Evolutionary conservation across 768 basidiomycete genomes (phyloP), one percentile per base, ranked within the genome.

Genomic region (Clitopilus passeckerianus): DNA sequence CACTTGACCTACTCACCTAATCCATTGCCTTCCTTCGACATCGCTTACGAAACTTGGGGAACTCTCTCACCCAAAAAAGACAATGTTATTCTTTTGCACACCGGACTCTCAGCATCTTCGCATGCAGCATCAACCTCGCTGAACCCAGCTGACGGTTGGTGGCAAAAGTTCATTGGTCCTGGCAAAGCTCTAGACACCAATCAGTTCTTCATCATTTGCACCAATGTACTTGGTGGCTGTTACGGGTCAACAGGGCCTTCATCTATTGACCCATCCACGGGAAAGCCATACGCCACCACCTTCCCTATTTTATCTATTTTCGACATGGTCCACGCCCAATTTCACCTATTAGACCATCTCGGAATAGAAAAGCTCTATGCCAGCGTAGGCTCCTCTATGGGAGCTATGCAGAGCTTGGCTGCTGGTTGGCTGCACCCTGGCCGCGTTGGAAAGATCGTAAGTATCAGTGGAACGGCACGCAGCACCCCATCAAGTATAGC

Each of bases 31-130:
- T 75, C 85, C 6, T 87, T 94, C 65, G 85, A 93, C 64, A 83
- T 98, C 59, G 97, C 97, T 0, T 99, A 98, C 80, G 97, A 99
- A 77, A 93, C 97, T 0, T 99, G 97, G 97, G 97, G 97, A 1
- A 85, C 84, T 1, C 87, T 98, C 46, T 90, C 91, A 22, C 77
- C 89, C 0, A 65, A 75, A 6, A 81, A 80, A 46, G 89, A 93
- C 71, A 98, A 99, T 68, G 96, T 83, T 54, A 95, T 99, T 54
- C 86, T 99, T 12, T 82, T 99, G 10, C 95, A 98, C 67, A 99
- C 97, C 0, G 97, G 97, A 16, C 83, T 99, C 2, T 95, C 93
- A 10, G 97, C 95, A 0, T 95, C 93, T 1, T 97, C 95, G 0
- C 97, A 99, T 74, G 93, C 95, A 0, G 91, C 93, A 2, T 87